Conservation (phyloP, 2,329 filamentous ascomycete genomes). For the Cordyceps javanica region DNA sequence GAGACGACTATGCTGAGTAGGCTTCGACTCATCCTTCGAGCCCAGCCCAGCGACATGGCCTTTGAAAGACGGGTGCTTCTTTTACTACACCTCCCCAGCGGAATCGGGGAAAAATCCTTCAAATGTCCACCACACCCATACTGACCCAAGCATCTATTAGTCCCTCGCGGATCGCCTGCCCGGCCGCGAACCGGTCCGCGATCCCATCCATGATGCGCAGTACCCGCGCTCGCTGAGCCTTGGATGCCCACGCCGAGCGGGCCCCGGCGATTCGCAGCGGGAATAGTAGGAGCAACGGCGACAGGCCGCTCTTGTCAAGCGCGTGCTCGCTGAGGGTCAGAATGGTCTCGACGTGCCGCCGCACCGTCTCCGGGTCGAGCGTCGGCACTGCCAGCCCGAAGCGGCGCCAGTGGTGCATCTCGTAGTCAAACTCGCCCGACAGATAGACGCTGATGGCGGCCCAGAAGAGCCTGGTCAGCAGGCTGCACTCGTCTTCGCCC, state of each 20-base stretch:
- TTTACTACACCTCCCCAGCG: background rate
- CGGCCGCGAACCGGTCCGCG: constrained; percentile 22
- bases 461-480: constrained; percentile 21
- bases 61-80: background rate
- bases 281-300: constrained; percentile 28
- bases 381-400: constrained; percentile 20
- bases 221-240: constrained; percentile 20
- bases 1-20: background rate
- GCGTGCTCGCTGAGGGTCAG: constrained; percentile 16
- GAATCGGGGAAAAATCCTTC: background rate
- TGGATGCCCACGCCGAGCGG: constrained; percentile 16
- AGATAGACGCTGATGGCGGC: constrained; percentile 31
- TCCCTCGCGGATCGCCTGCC: constrained; percentile 14
- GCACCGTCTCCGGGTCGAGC: constrained; percentile 18
- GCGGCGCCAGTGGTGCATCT: constrained; percentile 23
- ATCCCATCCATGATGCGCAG: constrained; percentile 16
- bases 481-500: constrained; percentile 14
- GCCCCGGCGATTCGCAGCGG: constrained; percentile 30
- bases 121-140: background rate
- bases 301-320: constrained; percentile 21
- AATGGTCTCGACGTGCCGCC: constrained; percentile 21
- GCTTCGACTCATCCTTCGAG: too few species aligned
- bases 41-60: background rate
- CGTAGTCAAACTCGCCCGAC: constrained; percentile 31
- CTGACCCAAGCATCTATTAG: background rate